phyloP scores from a whole-genome alignment of 805 yeast genomes.

The Schizosaccharomyces japonicus region DNA sequence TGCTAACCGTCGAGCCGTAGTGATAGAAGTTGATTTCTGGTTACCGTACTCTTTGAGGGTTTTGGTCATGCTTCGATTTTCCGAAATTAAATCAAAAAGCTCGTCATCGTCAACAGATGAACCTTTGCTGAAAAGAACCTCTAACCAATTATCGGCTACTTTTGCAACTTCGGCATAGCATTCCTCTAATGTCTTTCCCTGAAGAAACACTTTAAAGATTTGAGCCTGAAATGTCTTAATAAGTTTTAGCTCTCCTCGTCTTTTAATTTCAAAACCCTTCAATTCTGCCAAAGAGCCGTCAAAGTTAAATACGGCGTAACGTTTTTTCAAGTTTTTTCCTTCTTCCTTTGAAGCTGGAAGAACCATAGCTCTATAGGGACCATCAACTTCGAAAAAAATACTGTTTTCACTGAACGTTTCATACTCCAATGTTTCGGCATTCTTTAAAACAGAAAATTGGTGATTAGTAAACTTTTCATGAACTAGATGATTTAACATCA shows the following conservation, averaged over 20 bases:
- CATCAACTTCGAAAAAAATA: slow-evolving; percentile 93
- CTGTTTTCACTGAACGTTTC: slow-evolving; percentile 70
- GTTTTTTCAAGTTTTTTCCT: slow-evolving; percentile 83
- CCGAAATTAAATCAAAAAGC: slow-evolving; percentile 80
- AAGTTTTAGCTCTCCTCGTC: slow-evolving; percentile 86
- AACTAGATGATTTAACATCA: slow-evolving; percentile 82
- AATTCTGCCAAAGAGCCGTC: slow-evolving; percentile 87
- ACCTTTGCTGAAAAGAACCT: slow-evolving; percentile 74
- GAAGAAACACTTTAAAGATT: slow-evolving; percentile 70
- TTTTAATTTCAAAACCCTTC: slow-evolving; percentile 86
- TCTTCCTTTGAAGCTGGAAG: slow-evolving; percentile 93
- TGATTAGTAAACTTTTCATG: slow-evolving; percentile 79
- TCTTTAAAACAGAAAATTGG: slow-evolving; percentile 72
- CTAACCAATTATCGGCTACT: slow-evolving; percentile 90
- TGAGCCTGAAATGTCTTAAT: slow-evolving; percentile 90
- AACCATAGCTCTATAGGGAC: slow-evolving; percentile 94
- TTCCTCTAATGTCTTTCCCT: slow-evolving; percentile 51
- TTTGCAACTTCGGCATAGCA: slow-evolving; percentile 78
- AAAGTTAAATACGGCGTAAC: slow-evolving; percentile 89
- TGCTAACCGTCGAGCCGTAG: slow-evolving; percentile 81
- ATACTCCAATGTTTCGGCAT: slow-evolving; percentile 43
- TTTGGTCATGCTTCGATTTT: slow-evolving; percentile 85
- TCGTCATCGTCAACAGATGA: slow-evolving; percentile 77
- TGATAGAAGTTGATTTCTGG: slow-evolving; percentile 84
- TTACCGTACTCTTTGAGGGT: slow-evolving; percentile 67